Percentiles rank a stretch among this genome's conserved stretches.
Conservation (phyloP, 306 rosid species). For the Glycine latifolia region DNA sequence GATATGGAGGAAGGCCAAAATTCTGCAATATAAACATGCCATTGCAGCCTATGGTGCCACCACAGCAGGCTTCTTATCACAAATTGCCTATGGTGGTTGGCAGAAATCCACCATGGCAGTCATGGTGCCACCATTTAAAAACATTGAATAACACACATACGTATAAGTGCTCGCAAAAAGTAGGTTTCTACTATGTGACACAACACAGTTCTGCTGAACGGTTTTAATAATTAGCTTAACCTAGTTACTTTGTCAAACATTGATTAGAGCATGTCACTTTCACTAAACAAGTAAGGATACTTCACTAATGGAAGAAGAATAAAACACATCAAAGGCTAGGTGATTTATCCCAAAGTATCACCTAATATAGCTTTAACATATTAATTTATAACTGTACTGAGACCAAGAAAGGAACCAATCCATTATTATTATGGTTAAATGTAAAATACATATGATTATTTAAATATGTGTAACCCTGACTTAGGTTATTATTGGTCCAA, state of each 20-base stretch:
- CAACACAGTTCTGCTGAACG: not conserved
- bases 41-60: not conserved
- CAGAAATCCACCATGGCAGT: no score
- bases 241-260: not conserved
- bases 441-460: no score
- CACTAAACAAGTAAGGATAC: not conserved
- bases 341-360: not conserved
- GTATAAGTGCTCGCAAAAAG: not conserved
- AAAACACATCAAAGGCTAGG: constrained; percentile 31
- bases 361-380: constrained; percentile 6
- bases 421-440: not conserved
- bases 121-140: not conserved
- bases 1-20: not conserved
- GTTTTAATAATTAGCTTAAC: not conserved
- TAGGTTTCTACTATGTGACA: not conserved
- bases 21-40: not conserved
- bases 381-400: not conserved
- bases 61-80: no score
- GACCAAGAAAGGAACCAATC: constrained; percentile 17
- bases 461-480: not conserved
- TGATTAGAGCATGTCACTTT: not conserved
- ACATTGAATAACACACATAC: not conserved
- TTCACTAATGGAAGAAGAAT: constrained; percentile 9
- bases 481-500: not conserved
- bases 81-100: no score